Evolutionary conservation across 2,329 filamentous ascomycete species (phyloP).

Genomic region (Aspergillus pseudoterreus): DNA sequence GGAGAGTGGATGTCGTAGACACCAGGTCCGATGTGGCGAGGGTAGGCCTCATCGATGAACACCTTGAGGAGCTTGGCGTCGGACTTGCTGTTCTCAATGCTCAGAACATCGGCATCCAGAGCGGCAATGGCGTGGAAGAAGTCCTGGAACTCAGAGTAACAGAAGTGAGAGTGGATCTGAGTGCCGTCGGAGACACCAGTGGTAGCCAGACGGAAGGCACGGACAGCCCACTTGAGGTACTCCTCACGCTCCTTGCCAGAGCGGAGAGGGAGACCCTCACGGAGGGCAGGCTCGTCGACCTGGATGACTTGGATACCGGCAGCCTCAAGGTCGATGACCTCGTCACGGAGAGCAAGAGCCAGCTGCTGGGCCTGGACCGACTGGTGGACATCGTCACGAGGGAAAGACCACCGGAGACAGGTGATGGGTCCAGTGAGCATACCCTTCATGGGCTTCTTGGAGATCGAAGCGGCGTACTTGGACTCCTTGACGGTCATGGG

Average conservation of each 20-base stretch:
- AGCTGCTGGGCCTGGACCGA: conserved; percentile 98
- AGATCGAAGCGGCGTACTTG: conserved; percentile 94
- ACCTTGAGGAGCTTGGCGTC: conserved; percentile 99
- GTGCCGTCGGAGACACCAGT: conserved; percentile 91
- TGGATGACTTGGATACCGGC: conserved; percentile 97
- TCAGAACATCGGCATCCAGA: conserved; percentile 95
- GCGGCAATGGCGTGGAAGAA: conserved; percentile 99
- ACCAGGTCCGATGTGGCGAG: conserved; percentile 96
- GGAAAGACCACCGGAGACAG: conserved; percentile 99
- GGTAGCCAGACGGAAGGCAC: conserved; percentile 95
- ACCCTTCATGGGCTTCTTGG: conserved; percentile 99
- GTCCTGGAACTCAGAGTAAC: conserved; percentile 99
- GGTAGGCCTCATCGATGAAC: conserved; percentile 96
- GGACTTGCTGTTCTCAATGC: conserved; percentile 99
- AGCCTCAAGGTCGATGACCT: conserved; percentile 96
- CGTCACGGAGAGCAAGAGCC: conserved; percentile 94
- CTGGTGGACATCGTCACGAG: conserved; percentile 98
- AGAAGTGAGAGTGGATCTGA: conserved; percentile 99
- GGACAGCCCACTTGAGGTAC: conserved; percentile 95
- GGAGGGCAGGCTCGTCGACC: conserved; percentile 97
- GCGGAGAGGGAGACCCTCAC: conserved; percentile 97
- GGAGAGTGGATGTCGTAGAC: conserved; percentile 99
- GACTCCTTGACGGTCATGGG: conserved; percentile 99
- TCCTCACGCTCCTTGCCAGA: conserved; percentile 89
- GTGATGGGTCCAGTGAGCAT: conserved; percentile 99